Percentiles rank a stretch among this genome's conserved stretches.
phyloP scores from a whole-genome alignment of 176 grass and related monocot genomes.

The Triticum dicoccoides region DNA sequence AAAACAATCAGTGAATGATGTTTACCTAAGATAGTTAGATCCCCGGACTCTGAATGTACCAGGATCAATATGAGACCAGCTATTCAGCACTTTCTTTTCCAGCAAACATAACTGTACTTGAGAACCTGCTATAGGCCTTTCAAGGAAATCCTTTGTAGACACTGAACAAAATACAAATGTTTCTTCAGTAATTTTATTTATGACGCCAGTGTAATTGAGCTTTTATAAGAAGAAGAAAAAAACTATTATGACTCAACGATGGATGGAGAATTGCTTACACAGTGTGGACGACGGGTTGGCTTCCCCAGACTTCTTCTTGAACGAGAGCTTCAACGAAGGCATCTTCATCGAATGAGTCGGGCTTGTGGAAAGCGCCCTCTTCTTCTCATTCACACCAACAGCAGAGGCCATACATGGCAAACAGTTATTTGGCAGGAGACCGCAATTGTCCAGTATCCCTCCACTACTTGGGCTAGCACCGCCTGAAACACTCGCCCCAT shows the following conservation, averaged over 20 bases:
- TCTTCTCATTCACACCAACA: constrained; percentile 66
- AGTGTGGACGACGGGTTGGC: constrained; percentile 56
- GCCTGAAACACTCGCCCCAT: constrained; percentile 29
- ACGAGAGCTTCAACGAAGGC: constrained; percentile 82
- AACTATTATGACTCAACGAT: background rate
- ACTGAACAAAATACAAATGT: constrained; percentile 43
- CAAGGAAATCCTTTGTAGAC: constrained; percentile 67
- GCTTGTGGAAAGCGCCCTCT: constrained; percentile 57
- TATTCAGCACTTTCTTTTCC: constrained; percentile 79
- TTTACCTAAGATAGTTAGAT: constrained; percentile 88
- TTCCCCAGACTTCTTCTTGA: constrained; percentile 87
- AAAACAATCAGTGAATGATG: constrained; percentile 11
- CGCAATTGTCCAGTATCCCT: constrained; percentile 74
- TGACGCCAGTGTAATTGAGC: background rate
- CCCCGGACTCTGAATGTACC: constrained; percentile 81
- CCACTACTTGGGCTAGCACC: constrained; percentile 38
- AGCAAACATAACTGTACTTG: constrained; percentile 81
- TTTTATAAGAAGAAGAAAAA: background rate
- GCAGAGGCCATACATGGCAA: constrained; percentile 77
- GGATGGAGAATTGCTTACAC: constrained; percentile 55
- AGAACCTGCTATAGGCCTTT: constrained; percentile 81
- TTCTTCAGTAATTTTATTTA: constrained; percentile 10
- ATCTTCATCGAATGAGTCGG: constrained; percentile 79
- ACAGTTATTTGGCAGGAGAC: constrained; percentile 81
- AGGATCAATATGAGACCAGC: constrained; percentile 87